These are phyloP conservation scores for Clohesyomyces aquaticus DNA, from an alignment of 495 filamentous ascomycete species.

Conservation along the genomic window DNA sequence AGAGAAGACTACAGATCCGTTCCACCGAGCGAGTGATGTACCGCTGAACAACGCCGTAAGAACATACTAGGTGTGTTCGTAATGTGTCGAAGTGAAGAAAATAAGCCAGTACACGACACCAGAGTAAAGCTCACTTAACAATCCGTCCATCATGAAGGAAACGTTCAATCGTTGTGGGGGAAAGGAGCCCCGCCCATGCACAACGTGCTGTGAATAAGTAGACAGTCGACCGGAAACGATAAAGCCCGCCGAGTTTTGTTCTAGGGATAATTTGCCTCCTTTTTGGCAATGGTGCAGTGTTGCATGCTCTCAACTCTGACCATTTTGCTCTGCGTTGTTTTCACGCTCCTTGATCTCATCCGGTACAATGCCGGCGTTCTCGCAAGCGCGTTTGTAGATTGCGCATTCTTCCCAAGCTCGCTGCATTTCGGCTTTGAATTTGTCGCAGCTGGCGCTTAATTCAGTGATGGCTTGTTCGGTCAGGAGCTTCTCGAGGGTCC, in stretches of 20 bases:
- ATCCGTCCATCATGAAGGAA: conserved; percentile 21
- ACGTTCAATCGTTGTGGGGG: conserved; percentile 18
- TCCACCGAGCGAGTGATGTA: conserved; percentile 19
- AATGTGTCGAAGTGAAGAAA: not conserved
- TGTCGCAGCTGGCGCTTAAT: conserved; percentile 84
- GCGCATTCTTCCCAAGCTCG: conserved; percentile 74
- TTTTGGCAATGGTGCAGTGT: not conserved
- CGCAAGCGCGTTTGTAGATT: conserved; percentile 82
- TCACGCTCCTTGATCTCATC: conserved; percentile 41
- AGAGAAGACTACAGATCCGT: not conserved
- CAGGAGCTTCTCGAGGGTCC: conserved; percentile 93
- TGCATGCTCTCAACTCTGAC: conserved; percentile 12
- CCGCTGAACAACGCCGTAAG: conserved; percentile 13
- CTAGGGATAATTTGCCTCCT: conserved; percentile 1
- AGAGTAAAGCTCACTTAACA: conserved; percentile 9
- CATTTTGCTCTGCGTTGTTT: conserved; percentile 37
- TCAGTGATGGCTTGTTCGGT: conserved; percentile 93
- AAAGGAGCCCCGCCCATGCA: not conserved
- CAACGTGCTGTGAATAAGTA: conserved; percentile 2
- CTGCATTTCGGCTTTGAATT: conserved; percentile 79
- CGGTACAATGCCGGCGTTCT: conserved; percentile 67
- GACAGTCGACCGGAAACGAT: conserved; percentile 8
- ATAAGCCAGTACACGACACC: not conserved
- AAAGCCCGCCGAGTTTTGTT: conserved; percentile 8
- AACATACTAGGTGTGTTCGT: not conserved